phyloP scores from a whole-genome alignment of 1,284 basidiomycete genomes.

The Coniferiporia sulphurascens region DNA sequence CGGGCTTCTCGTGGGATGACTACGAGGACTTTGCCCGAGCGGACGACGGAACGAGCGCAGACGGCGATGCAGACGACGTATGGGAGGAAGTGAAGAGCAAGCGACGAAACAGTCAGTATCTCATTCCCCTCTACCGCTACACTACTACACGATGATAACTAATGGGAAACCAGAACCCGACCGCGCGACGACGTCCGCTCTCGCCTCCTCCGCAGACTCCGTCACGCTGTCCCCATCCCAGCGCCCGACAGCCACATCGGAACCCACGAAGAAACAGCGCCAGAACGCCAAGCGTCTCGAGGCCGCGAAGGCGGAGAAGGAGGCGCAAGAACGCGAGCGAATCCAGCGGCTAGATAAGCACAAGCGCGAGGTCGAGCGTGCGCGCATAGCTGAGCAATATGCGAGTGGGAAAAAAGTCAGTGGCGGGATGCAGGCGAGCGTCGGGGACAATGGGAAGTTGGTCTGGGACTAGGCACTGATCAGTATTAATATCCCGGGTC shows the following conservation, averaged over 20 bases:
- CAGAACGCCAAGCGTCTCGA: slow-evolving; percentile 62
- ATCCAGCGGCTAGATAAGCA: slow-evolving; percentile 50
- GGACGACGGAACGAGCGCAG: slow-evolving; percentile 52
- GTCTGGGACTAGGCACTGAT: slow-evolving; percentile 46
- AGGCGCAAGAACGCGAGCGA: slow-evolving; percentile 48
- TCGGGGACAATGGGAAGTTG: slow-evolving; percentile 46
- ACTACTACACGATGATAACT: background rate
- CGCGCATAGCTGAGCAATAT: slow-evolving; percentile 48
- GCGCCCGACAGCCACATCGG: slow-evolving; percentile 30
- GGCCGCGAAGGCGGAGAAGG: slow-evolving; percentile 51
- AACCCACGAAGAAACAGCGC: slow-evolving; percentile 60
- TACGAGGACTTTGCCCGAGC: slow-evolving; percentile 58
- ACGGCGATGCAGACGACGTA: slow-evolving; percentile 50
- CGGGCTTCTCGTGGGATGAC: slow-evolving; percentile 68
- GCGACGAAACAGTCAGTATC: slow-evolving; percentile 39
- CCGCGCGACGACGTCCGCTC: slow-evolving; percentile 6
- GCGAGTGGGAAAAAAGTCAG: slow-evolving; percentile 32
- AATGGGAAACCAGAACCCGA: slow-evolving; percentile 9
- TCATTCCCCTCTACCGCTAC: background rate
- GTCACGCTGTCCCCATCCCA: slow-evolving; percentile 16
- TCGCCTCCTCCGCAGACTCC: slow-evolving; percentile 10
- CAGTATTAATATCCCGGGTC: background rate
- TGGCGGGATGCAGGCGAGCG: slow-evolving; percentile 52
- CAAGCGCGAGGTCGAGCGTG: slow-evolving; percentile 53
- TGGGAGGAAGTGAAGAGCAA: slow-evolving; percentile 72